A percentile compares a stretch with the other conserved stretches of the same genome.
Evolutionary conservation across 257 asterid species (phyloP).

Genomic region (Plantago major): DNA sequence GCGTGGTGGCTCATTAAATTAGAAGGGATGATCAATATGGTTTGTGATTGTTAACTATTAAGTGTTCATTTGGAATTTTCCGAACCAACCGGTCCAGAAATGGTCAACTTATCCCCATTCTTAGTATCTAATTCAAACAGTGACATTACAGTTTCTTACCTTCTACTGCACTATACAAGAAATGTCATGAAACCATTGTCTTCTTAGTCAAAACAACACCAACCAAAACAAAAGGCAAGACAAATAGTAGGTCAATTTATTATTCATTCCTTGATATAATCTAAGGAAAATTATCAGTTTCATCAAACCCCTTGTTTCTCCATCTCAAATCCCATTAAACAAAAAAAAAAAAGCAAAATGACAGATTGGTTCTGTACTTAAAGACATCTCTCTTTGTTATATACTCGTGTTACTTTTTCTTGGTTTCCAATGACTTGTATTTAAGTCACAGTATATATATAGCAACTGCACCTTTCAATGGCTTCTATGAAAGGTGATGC

Average conservation of each 20-base stretch:
- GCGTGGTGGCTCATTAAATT: too few species aligned
- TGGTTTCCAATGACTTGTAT: background rate
- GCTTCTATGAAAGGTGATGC: conserved; percentile 14
- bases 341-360: background rate
- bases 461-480: conserved; percentile 11
- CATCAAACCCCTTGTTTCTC: background rate
- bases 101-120: too few species aligned
- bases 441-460: conserved; percentile 10
- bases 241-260: conserved; percentile 16
- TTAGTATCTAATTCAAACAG: background rate
- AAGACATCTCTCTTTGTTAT: too few species aligned
- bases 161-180: conserved; percentile 27
- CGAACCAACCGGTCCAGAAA: too few species aligned
- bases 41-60: too few species aligned
- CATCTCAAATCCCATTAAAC: conserved; percentile 9
- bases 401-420: too few species aligned
- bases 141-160: conserved; percentile 23
- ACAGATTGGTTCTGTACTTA: too few species aligned
- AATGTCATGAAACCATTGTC: conserved; percentile 15
- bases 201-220: conserved; percentile 23
- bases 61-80: too few species aligned
- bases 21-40: too few species aligned
- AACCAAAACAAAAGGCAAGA: conserved; percentile 19
- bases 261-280: conserved; percentile 1
- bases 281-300: background rate